Conservation (phyloP, 2,329 filamentous ascomycete species). For the Mycosphaerelloides madeirae region DNA sequence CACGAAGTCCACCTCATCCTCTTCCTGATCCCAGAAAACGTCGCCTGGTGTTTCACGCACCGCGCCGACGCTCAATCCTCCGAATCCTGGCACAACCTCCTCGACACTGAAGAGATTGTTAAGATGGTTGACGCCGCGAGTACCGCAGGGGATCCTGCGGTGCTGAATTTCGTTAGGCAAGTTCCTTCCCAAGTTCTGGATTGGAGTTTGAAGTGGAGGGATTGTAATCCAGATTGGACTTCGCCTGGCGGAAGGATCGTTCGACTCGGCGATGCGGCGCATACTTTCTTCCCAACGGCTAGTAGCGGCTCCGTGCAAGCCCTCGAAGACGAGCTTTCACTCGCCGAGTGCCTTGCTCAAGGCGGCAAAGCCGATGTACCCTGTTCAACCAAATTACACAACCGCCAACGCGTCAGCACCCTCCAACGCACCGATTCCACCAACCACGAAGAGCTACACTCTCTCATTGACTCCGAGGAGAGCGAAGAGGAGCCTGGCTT, state of each 20-base stretch:
- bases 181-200: constrained; percentile 35
- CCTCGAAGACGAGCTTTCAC: constrained; percentile 43
- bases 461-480: not conserved
- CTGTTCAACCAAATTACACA: not conserved
- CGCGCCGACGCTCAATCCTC: no score
- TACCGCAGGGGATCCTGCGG: constrained; percentile 7
- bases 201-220: constrained; percentile 54
- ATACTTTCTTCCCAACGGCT: constrained; percentile 50
- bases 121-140: no score
- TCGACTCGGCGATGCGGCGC: constrained; percentile 45
- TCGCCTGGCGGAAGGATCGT: constrained; percentile 41
- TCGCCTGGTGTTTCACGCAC: no score
- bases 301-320: constrained; percentile 52
- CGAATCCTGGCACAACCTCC: no score
- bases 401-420: not conserved
- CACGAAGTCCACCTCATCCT: no score
- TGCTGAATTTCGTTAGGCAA: constrained; percentile 4
- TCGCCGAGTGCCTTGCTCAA: constrained; percentile 37
- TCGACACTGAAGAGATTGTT: no score
- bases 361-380: not conserved
- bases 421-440: not conserved
- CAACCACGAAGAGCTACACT: not conserved
- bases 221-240: constrained; percentile 47
- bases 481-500: not conserved
- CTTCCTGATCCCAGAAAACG: no score